Percentiles rank a stretch among this genome's conserved stretches.
Evolutionary conservation across 305 asterid species (phyloP).

Genomic region (Fraxinus nigra): DNA sequence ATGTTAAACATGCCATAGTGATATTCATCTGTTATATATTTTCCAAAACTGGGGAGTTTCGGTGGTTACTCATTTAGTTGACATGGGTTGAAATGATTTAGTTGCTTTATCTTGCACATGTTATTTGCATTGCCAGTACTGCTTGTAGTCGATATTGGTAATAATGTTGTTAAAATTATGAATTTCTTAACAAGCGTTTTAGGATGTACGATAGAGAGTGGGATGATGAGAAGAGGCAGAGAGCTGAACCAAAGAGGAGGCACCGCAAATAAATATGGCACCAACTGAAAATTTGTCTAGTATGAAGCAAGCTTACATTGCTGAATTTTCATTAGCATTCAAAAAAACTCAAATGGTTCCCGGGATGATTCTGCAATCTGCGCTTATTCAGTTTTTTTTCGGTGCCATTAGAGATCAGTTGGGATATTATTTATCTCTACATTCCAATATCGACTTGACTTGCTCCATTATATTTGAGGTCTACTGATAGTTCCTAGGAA

Average conservation of each 20-base stretch:
- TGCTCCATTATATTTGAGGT: constrained; percentile 16
- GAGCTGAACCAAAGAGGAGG: constrained; percentile 89
- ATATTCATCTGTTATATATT: background rate
- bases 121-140: constrained; percentile 6
- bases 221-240: constrained; percentile 98
- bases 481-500: constrained; percentile 12
- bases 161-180: background rate
- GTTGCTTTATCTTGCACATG: constrained; percentile 6
- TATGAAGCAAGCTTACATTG: background rate
- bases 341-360: background rate
- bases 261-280: constrained; percentile 57
- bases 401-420: background rate
- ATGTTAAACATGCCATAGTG: background rate
- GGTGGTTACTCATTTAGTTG: background rate
- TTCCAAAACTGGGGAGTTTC: background rate
- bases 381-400: background rate
- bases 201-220: constrained; percentile 87
- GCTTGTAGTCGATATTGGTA: background rate
- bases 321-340: background rate
- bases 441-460: background rate
- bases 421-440: background rate
- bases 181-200: constrained; percentile 47
- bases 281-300: constrained; percentile 10
- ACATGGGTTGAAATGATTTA: background rate
- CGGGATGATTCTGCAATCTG: background rate